These are phyloP conservation scores for Protea cynaroides DNA, from an alignment of 164 flowering plant species.

Conservation along the genomic window DNA sequence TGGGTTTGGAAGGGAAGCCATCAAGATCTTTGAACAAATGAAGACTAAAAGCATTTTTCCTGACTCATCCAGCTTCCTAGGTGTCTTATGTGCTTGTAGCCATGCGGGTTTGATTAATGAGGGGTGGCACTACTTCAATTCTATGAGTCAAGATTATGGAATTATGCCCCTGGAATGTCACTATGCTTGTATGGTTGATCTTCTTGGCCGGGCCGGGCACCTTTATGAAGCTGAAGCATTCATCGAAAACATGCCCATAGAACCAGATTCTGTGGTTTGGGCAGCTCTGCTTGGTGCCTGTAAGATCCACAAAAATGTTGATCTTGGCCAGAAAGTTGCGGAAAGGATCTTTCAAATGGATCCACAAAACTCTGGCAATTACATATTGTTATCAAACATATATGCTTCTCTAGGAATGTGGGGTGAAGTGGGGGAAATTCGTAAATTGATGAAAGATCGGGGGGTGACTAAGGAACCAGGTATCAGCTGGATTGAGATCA, in stretches of 20 bases:
- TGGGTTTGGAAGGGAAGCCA: not conserved
- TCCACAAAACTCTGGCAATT: not conserved
- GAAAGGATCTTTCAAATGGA: conserved; percentile 2
- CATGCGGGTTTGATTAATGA: not conserved
- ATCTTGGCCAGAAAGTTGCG: not conserved
- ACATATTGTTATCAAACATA: not conserved
- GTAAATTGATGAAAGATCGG: not conserved
- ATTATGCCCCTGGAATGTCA: not conserved
- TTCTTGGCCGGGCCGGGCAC: not conserved
- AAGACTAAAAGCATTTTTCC: not conserved
- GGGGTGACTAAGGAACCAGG: not conserved
- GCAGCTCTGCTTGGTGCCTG: not conserved
- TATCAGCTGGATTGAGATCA: not conserved
- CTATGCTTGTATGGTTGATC: conserved; percentile 2
- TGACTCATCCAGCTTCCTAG: not conserved
- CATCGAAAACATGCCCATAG: not conserved
- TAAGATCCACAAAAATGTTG: conserved; percentile 1
- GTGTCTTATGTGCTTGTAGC: conserved; percentile 1
- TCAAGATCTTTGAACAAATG: not conserved
- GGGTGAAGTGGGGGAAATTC: not conserved
- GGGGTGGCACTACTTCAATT: conserved; percentile 1
- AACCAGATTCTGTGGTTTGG: not conserved
- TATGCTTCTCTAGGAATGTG: conserved; percentile 2
- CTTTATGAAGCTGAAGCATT: conserved; percentile 2
- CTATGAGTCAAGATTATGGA: not conserved